Evolutionary conservation across 805 yeast genomes (phyloP).

Genomic region (Hanseniaspora valbyensis): DNA sequence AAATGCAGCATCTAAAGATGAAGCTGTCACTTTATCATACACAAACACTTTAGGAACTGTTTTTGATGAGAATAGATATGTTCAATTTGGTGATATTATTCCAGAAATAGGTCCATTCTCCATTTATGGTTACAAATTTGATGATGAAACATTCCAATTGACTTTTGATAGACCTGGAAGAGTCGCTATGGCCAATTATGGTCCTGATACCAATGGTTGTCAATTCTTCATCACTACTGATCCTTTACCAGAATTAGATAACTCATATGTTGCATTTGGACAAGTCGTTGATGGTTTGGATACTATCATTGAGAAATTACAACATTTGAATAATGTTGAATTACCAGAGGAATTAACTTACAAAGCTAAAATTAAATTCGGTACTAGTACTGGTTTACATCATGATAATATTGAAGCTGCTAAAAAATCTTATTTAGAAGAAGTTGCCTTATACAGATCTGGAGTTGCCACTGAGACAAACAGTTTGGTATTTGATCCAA

Average conservation of each 20-base stretch:
- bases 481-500: slow-evolving; percentile 12
- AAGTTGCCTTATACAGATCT: slow-evolving; percentile 22
- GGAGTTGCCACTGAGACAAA: slow-evolving; percentile 21
- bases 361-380: slow-evolving; percentile 34
- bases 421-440: slow-evolving; percentile 22
- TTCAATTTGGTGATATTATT: slow-evolving; percentile 83
- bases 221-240: slow-evolving; percentile 61
- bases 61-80: slow-evolving; percentile 60
- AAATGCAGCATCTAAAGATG: slow-evolving; percentile 21
- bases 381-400: slow-evolving; percentile 26
- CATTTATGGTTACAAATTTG: slow-evolving; percentile 60
- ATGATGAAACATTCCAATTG: slow-evolving; percentile 65
- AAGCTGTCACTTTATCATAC: slow-evolving; percentile 34
- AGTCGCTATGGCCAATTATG: slow-evolving; percentile 62
- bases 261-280: slow-evolving; percentile 65
- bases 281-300: slow-evolving; percentile 61
- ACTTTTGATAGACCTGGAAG: slow-evolving; percentile 61
- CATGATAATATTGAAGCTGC: slow-evolving; percentile 19
- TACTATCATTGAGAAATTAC: slow-evolving; percentile 45
- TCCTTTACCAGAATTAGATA: slow-evolving; percentile 39
- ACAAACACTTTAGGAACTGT: slow-evolving; percentile 59
- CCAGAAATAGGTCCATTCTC: slow-evolving; percentile 71
- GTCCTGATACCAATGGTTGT: slow-evolving; percentile 56
- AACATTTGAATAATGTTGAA: slow-evolving; percentile 33
- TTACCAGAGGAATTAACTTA: slow-evolving; percentile 31